These are phyloP conservation scores for Pythium graminicola DNA, from an alignment of 352 stramenopile species.

Conservation along the genomic window DNA sequence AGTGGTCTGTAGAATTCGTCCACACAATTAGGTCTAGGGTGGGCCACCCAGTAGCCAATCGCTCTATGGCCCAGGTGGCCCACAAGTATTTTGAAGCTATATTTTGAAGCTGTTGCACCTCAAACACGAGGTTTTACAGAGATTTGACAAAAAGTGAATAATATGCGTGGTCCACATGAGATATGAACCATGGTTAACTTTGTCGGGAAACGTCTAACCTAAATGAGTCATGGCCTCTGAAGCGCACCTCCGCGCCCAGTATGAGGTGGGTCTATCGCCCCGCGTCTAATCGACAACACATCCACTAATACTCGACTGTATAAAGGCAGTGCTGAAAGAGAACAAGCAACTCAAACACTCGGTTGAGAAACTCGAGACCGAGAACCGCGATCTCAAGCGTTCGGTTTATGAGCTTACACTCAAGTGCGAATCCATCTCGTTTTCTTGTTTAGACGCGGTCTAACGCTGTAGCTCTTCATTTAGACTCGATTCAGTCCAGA, in stretches of 20 bases:
- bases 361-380: slow-evolving; percentile 77
- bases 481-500: slow-evolving; percentile 68
- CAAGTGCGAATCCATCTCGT: no score
- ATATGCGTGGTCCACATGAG: no score
- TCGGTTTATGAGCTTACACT: slow-evolving; percentile 88
- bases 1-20: no score
- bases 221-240: slow-evolving; percentile 86
- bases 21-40: no score
- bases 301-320: not conserved
- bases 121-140: no score
- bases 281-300: not conserved
- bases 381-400: slow-evolving; percentile 88
- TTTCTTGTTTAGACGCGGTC: not conserved
- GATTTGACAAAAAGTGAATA: no score
- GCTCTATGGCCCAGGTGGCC: no score
- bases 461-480: not conserved
- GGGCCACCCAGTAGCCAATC: no score
- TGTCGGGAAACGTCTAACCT: not conserved
- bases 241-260: slow-evolving; percentile 72
- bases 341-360: slow-evolving; percentile 78
- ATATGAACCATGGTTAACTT: slow-evolving; percentile 14
- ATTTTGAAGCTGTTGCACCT: no score
- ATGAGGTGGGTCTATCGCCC: slow-evolving; percentile 43
- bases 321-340: slow-evolving; percentile 70
- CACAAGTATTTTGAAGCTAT: no score